Evolutionary conservation across 495 filamentous ascomycete genomes (phyloP).

Genomic region (Aeminium ludgeri): DNA sequence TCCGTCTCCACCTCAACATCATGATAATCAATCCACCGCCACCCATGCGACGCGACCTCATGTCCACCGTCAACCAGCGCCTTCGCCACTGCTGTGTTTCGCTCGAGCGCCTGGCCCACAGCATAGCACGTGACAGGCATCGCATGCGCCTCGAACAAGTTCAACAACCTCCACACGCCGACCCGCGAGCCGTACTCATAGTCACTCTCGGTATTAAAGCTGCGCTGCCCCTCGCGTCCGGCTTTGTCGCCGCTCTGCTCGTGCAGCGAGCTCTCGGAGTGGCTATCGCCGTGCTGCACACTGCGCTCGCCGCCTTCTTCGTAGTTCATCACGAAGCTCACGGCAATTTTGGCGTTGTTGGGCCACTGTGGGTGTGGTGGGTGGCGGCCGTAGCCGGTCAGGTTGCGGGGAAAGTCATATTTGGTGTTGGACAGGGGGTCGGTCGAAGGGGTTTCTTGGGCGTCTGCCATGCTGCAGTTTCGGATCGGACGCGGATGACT

Average conservation of each 20-base stretch:
- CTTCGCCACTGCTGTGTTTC: slow-evolving; percentile 23
- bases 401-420: slow-evolving; percentile 18
- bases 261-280: slow-evolving; percentile 22
- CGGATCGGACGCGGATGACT: too few relatives aligned
- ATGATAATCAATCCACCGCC: slow-evolving; percentile 17
- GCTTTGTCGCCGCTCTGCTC: slow-evolving; percentile 22
- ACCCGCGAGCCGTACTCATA: slow-evolving; percentile 28
- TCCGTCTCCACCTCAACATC: slow-evolving; percentile 23
- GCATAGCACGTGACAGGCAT: slow-evolving; percentile 28
- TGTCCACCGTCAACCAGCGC: slow-evolving; percentile 24
- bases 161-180: slow-evolving; percentile 27
- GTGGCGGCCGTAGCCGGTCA: slow-evolving; percentile 24
- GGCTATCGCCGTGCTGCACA: slow-evolving; percentile 23
- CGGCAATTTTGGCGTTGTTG: slow-evolving; percentile 26
- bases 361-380: slow-evolving; percentile 28
- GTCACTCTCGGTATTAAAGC: slow-evolving; percentile 24
- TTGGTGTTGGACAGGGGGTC: slow-evolving; percentile 9
- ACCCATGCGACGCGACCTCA: slow-evolving; percentile 27
- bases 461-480: background rate
- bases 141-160: slow-evolving; percentile 25
- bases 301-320: slow-evolving; percentile 27
- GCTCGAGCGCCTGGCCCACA: slow-evolving; percentile 25
- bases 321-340: slow-evolving; percentile 31
- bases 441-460: background rate
- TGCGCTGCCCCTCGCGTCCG: slow-evolving; percentile 21